These are phyloP conservation scores for Mercurialis annua DNA, from an alignment of 345 rosid genomes.

Conservation along the genomic window DNA sequence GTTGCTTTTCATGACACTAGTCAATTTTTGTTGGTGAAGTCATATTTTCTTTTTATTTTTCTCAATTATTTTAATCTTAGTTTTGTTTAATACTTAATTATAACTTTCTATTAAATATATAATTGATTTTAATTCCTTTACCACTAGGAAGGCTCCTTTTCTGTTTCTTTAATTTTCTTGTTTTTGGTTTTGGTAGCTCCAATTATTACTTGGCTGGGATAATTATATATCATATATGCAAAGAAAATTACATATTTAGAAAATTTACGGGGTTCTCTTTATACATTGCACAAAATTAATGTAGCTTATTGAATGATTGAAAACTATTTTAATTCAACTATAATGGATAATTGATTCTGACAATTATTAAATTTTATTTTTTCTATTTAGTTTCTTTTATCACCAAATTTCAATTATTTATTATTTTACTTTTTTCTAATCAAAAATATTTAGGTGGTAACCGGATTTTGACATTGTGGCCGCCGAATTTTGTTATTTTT, in stretches of 20 bases:
- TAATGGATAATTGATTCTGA: no score
- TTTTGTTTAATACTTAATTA: not conserved
- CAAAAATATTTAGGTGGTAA: no score
- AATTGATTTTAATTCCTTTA: not conserved
- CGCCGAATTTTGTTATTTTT: no score
- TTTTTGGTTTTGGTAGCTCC: not conserved
- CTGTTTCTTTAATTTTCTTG: not conserved
- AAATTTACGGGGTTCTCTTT: not conserved
- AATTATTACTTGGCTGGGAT: not conserved
- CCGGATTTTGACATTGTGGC: no score
- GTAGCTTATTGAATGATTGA: no score
- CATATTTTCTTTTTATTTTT: not conserved
- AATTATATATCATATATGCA: not conserved
- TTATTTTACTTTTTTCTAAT: no score
- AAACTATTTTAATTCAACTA: no score
- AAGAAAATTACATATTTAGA: not conserved
- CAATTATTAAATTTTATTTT: no score
- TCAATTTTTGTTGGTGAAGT: slow-evolving; percentile 32
- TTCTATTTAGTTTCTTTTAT: no score
- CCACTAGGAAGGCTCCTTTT: no score
- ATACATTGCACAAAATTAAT: not conserved
- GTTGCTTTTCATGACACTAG: slow-evolving; percentile 15
- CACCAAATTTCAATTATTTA: no score
- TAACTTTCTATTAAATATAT: no score
- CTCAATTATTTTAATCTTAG: not conserved